Evolutionary conservation across 192 early-diverging fungal genomes (phyloP).

Genomic region (Spizellomyces punctatus): DNA sequence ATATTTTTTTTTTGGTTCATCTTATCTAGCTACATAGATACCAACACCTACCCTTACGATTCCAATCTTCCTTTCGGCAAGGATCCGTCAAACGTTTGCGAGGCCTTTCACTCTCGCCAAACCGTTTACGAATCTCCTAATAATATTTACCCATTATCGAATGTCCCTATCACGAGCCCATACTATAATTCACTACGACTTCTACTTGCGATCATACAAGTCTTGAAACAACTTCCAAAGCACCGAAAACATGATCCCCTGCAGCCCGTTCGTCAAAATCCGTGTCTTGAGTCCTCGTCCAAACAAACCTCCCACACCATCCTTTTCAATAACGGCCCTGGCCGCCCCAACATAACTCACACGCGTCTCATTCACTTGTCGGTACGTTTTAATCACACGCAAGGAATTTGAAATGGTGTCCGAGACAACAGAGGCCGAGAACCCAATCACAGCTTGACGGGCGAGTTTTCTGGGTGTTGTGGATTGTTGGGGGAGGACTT

Average conservation of each 20-base stretch:
- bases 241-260: slow-evolving; percentile 51
- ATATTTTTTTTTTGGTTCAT: no score
- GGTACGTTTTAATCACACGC: slow-evolving; percentile 51
- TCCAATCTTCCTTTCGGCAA: no score
- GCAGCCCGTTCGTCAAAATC: slow-evolving; percentile 48
- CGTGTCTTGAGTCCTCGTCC: slow-evolving; percentile 46
- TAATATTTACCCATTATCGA: no score
- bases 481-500: slow-evolving; percentile 39
- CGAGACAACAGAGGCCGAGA: slow-evolving; percentile 35
- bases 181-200: no score
- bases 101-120: no score
- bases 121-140: no score
- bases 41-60: no score
- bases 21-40: no score
- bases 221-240: slow-evolving; percentile 41
- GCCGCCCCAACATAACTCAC: slow-evolving; percentile 40
- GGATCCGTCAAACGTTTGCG: no score
- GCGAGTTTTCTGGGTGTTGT: slow-evolving; percentile 35
- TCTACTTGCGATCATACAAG: not conserved
- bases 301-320: slow-evolving; percentile 46
- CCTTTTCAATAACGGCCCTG: slow-evolving; percentile 44
- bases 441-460: slow-evolving; percentile 46
- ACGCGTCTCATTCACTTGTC: slow-evolving; percentile 37
- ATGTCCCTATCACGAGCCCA: no score
- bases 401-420: slow-evolving; percentile 47